Percentiles rank a stretch among this genome's conserved stretches.
Evolutionary conservation across 106 monocot genomes (phyloP).

Genomic region (Dioscorea zingiberensis): DNA sequence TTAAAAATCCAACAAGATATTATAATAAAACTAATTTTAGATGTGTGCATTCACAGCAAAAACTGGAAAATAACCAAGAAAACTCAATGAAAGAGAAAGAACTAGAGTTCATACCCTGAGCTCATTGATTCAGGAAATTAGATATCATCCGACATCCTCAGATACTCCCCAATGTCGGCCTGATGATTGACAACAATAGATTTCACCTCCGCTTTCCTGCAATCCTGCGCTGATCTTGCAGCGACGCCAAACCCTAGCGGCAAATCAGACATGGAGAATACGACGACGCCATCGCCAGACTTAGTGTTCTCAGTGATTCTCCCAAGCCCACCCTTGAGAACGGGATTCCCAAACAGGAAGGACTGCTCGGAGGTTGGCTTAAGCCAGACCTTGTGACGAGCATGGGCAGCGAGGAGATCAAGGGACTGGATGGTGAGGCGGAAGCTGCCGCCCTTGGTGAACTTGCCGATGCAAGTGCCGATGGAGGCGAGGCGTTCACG

Average conservation of each 20-base stretch:
- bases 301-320: conserved; percentile 74
- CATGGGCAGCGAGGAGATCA: conserved; percentile 83
- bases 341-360: conserved; percentile 70
- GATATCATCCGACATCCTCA: conserved; percentile 71
- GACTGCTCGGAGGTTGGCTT: conserved; percentile 77
- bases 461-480: conserved; percentile 65
- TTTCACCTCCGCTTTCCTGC: conserved; percentile 66
- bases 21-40: no score
- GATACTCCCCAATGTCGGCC: conserved; percentile 82
- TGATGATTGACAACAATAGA: conserved; percentile 81
- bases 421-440: conserved; percentile 76
- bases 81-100: no score
- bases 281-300: conserved; percentile 81
- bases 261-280: conserved; percentile 72
- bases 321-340: conserved; percentile 63
- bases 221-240: conserved; percentile 70
- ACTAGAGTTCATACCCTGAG: no score
- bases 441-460: conserved; percentile 70
- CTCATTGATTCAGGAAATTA: neutral
- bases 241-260: conserved; percentile 83
- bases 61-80: no score
- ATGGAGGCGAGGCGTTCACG: conserved; percentile 74
- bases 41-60: no score
- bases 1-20: no score
- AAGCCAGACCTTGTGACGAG: conserved; percentile 82